Base-by-base conservation (phyloP, 768 basidiomycete species). In the Serendipita sp. region DNA sequence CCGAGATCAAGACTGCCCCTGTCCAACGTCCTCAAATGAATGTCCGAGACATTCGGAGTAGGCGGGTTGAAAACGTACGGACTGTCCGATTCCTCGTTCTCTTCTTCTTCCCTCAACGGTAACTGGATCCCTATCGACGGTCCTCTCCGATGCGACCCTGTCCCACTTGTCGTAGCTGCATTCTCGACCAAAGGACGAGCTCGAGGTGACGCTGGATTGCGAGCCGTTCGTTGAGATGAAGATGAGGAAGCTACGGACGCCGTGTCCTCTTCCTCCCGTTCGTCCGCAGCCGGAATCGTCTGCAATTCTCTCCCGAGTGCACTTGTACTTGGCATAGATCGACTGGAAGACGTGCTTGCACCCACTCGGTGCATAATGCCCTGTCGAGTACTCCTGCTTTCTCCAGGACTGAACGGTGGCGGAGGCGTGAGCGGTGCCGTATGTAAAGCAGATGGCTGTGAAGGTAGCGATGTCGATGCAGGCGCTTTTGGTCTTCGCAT, bases 41-140 rank as follows among this genome's bases (percentile, higher is more conserved):
- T 92, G 70, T 92, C 90, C 70, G 83, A 83, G 64, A 83, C 77
- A 71, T 88, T 83, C 65, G 90, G 90, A n/a, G 90, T 92, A 64
- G 89, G 89, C 24, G 88, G 88, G 72, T 91, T 88, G 47, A 85
- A 85, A 68, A 81, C 84, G 75, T 63, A 46, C 1, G 90, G 88
- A 24, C 88, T 89, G 7, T 66, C 65, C 3, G 51, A 63, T 35
- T 45, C 63, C 34, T 54, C 67, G 38, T 30, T 35, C 2, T 64
- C 41, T 18, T 45, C 63, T 41, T 65, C 67, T 24, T 32, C 45
- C 48, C 62, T 66, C 65, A 2, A 38, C 8, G 48, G 48, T 46
- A 45, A 67, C 62, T 53, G 51, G 37, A 45, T 60, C 47, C 51
- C 46, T 35, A 45, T 53, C 45, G 11, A 65, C 24, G 16, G 16